A percentile compares a stretch with the other conserved stretches of the same genome.
Conservation (phyloP, 2,329 filamentous ascomycete genomes). For the Colletotrichum musicola region DNA sequence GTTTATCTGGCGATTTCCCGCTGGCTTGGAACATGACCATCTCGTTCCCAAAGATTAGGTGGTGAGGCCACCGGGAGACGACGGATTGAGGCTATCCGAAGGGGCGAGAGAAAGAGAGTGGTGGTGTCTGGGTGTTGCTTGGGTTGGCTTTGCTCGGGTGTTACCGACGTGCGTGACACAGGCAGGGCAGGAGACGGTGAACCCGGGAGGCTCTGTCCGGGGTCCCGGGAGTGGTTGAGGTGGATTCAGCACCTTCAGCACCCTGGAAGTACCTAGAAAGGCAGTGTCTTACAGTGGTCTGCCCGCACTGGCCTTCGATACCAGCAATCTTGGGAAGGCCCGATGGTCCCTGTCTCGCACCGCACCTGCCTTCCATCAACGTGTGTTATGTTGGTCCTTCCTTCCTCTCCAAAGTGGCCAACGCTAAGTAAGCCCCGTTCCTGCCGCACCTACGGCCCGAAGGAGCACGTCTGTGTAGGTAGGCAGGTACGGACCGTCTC, state of each 20-base stretch:
- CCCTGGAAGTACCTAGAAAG: background rate
- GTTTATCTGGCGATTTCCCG: slow-evolving; percentile 16
- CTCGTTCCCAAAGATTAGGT: slow-evolving; percentile 10
- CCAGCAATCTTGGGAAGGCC: slow-evolving; percentile 17
- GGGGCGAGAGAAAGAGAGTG: background rate
- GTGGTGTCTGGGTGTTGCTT: background rate
- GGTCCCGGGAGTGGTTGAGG: background rate
- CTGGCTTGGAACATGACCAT: slow-evolving; percentile 2
- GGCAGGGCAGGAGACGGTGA: background rate
- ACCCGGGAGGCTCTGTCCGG: background rate
- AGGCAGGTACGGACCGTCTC: background rate
- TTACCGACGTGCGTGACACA: no score
- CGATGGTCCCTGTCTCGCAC: background rate
- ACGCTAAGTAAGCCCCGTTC: background rate
- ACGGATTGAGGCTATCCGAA: slow-evolving; percentile 2
- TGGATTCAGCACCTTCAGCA: no score
- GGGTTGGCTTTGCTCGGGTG: background rate
- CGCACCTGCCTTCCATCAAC: background rate
- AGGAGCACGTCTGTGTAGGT: no score
- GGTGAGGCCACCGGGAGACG: slow-evolving; percentile 15
- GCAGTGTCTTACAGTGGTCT: background rate
- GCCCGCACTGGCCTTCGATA: background rate
- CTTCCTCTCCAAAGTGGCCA: background rate
- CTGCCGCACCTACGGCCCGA: background rate
- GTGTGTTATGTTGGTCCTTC: background rate